Evolutionary conservation across 345 rosid species (phyloP).

Genomic region (Eucalyptus fibrosa): DNA sequence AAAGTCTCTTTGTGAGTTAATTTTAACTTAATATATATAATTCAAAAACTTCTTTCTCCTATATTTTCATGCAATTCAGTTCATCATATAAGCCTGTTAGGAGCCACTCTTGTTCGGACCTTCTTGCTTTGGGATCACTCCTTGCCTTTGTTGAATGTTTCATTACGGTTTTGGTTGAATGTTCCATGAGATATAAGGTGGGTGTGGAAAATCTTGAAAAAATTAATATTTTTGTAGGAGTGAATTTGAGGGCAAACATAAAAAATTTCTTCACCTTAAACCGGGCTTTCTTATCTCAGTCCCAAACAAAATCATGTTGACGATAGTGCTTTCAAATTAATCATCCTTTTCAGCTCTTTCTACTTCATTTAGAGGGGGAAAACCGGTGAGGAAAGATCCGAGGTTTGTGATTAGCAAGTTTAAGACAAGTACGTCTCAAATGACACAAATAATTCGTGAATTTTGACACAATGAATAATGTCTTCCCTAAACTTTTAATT

Average conservation of each 20-base stretch:
- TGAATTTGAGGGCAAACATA: neutral
- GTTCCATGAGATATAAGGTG: too few species aligned
- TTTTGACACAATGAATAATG: accelerated
- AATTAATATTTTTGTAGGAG: too few species aligned
- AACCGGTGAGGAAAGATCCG: accelerated
- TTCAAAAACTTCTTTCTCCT: too few species aligned
- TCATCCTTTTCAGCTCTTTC: neutral
- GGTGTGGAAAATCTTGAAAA: too few species aligned
- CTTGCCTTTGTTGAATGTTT: too few species aligned
- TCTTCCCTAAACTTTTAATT: neutral
- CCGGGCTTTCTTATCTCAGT: neutral
- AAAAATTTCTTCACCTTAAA: neutral
- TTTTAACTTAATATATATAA: neutral
- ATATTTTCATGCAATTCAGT: too few species aligned
- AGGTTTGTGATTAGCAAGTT: neutral
- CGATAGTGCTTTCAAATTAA: neutral
- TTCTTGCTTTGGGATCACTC: too few species aligned
- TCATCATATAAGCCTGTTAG: too few species aligned
- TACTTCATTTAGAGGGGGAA: neutral
- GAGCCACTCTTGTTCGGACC: too few species aligned
- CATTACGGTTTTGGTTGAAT: too few species aligned
- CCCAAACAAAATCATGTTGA: neutral
- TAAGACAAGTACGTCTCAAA: neutral
- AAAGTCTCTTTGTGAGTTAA: neutral
- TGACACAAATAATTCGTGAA: too few species aligned